Conservation (phyloP, 805 yeast species). For the Monosporozyma yasuniensis region DNA sequence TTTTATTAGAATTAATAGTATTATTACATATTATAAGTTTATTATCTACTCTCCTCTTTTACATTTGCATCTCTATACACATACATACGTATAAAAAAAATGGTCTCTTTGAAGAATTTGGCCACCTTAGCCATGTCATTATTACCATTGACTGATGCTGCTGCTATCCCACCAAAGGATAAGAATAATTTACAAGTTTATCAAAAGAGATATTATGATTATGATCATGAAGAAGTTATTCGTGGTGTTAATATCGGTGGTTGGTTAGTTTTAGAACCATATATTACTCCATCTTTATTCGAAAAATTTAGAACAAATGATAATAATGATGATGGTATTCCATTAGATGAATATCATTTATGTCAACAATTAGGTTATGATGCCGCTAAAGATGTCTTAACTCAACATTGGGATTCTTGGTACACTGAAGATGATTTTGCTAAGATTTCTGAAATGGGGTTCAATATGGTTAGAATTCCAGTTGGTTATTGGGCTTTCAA, state of each 20-base stretch:
- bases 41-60: not conserved
- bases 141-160: not conserved
- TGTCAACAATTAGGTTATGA: slow-evolving; percentile 52
- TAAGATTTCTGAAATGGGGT: slow-evolving; percentile 50
- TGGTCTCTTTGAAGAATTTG: not conserved
- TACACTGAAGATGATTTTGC: slow-evolving; percentile 64
- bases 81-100: not conserved
- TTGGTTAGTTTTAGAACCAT: slow-evolving; percentile 84
- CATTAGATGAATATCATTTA: slow-evolving; percentile 78
- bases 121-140: not conserved
- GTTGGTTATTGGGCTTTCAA: slow-evolving; percentile 92
- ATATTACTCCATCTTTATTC: slow-evolving; percentile 73
- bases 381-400: slow-evolving; percentile 42
- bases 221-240: slow-evolving; percentile 9
- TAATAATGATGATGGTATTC: slow-evolving; percentile 36
- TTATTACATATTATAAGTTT: not conserved
- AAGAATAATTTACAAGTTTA: not conserved
- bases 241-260: slow-evolving; percentile 81
- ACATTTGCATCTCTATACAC: not conserved
- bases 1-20: no score
- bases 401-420: slow-evolving; percentile 72
- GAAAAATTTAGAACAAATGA: slow-evolving; percentile 36
- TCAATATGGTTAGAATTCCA: slow-evolving; percentile 84
- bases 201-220: slow-evolving; percentile 1
- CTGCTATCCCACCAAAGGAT: slow-evolving; percentile 3